These are phyloP conservation scores for Anthoceros angustus DNA, from an alignment of 225 moss, liverwort and hornwort species.

Conservation along the genomic window DNA sequence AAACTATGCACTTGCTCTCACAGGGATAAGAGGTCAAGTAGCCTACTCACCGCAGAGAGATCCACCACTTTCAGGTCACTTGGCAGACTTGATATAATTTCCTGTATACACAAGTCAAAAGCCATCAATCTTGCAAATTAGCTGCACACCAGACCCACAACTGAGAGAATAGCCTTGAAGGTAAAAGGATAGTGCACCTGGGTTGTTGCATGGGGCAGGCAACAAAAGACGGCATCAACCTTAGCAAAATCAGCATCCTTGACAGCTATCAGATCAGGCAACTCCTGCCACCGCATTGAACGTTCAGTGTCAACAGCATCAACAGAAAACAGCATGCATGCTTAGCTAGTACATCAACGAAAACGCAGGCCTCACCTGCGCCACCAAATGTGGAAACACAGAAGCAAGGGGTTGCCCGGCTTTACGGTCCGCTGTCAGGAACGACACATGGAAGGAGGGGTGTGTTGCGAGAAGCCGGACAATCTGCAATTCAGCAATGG, in stretches of 20 bases:
- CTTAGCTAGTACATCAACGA: neutral
- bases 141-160: neutral
- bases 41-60: slow-evolving; percentile 55
- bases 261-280: slow-evolving; percentile 71
- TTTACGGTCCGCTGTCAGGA: slow-evolving; percentile 92
- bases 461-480: slow-evolving; percentile 68
- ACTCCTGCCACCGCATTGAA: slow-evolving; percentile 26
- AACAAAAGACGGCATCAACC: slow-evolving; percentile 87
- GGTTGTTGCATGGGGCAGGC: slow-evolving; percentile 87
- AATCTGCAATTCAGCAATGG: slow-evolving; percentile 24
- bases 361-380: slow-evolving; percentile 20
- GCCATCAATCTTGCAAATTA: neutral
- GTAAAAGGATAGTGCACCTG: slow-evolving; percentile 23
- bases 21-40: neutral
- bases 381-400: slow-evolving; percentile 68
- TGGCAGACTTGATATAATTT: slow-evolving; percentile 84
- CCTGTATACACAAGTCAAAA: slow-evolving; percentile 21
- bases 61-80: slow-evolving; percentile 72
- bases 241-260: slow-evolving; percentile 80
- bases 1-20: neutral
- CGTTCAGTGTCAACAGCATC: neutral
- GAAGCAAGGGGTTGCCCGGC: slow-evolving; percentile 68
- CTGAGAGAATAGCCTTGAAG: neutral
- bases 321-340: neutral
- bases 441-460: slow-evolving; percentile 48